phyloP scores from a whole-genome alignment of 305 asterid genomes.

The Fraxinus ornus region DNA sequence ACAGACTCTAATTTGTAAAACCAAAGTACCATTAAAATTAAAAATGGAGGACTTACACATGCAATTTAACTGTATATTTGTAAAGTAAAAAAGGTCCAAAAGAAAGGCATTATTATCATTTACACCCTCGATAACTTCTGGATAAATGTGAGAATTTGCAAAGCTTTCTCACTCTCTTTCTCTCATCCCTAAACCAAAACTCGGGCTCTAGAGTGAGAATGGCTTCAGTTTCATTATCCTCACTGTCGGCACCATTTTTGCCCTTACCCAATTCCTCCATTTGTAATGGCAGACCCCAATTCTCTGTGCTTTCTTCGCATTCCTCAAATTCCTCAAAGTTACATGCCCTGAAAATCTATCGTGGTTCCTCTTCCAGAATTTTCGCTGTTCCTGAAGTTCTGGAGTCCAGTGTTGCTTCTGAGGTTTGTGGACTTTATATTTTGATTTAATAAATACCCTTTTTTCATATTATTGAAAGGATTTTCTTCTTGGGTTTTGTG shows the following conservation, averaged over 20 bases:
- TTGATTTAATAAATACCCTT: neutral
- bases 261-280: conserved; percentile 54
- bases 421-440: conserved; percentile 34
- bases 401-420: conserved; percentile 39
- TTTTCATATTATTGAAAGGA: neutral
- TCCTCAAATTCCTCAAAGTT: conserved; percentile 37
- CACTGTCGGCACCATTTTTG: conserved; percentile 45
- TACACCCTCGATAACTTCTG: neutral
- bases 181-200: neutral
- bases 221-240: conserved; percentile 58
- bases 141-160: neutral
- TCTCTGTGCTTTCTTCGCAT: conserved; percentile 40
- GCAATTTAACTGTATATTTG: neutral
- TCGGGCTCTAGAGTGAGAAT: conserved; percentile 19
- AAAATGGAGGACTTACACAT: neutral
- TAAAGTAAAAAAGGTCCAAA: neutral
- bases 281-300: conserved; percentile 41
- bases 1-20: neutral
- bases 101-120: neutral
- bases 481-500: conserved; percentile 24
- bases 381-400: conserved; percentile 68
- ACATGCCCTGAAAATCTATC: conserved; percentile 39
- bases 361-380: conserved; percentile 42
- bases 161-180: neutral
- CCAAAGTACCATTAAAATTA: neutral